These are phyloP conservation scores for Lichtheimia ramosa DNA, from an alignment of 371 early-diverging fungal species.

Conservation along the genomic window DNA sequence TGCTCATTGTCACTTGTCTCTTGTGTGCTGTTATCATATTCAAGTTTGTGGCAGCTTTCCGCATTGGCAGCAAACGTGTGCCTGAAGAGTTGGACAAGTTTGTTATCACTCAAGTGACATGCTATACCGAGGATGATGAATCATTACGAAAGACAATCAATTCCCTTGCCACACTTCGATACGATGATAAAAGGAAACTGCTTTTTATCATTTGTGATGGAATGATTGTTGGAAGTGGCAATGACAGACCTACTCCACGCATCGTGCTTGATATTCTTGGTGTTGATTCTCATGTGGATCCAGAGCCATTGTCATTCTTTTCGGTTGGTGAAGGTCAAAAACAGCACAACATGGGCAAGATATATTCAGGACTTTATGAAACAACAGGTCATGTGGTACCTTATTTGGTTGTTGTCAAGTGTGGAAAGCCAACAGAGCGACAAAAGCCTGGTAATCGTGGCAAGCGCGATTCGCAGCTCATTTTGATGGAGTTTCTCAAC, in stretches of 20 bases:
- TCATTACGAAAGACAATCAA: slow-evolving; percentile 92
- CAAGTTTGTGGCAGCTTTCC: slow-evolving; percentile 92
- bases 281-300: slow-evolving; percentile 70
- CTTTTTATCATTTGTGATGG: slow-evolving; percentile 88
- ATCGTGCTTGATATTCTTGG: slow-evolving; percentile 91
- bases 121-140: slow-evolving; percentile 97
- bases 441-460: slow-evolving; percentile 93
- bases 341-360: slow-evolving; percentile 92
- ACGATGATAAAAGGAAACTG: slow-evolving; percentile 94
- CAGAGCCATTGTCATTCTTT: slow-evolving; percentile 83
- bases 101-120: slow-evolving; percentile 86
- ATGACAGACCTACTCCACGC: slow-evolving; percentile 92
- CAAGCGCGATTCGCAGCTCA: slow-evolving; percentile 98
- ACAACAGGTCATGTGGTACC: slow-evolving; percentile 81
- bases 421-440: slow-evolving; percentile 73
- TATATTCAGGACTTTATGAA: slow-evolving; percentile 94
- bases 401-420: slow-evolving; percentile 90
- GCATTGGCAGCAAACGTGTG: slow-evolving; percentile 69
- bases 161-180: slow-evolving; percentile 83
- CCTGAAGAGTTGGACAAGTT: slow-evolving; percentile 93
- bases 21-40: slow-evolving; percentile 82
- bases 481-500: slow-evolving; percentile 97
- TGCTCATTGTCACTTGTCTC: slow-evolving; percentile 74
- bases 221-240: slow-evolving; percentile 90
- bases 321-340: slow-evolving; percentile 82